A percentile compares a stretch with the other conserved stretches of the same genome.
Evolutionary conservation across 306 rosid genomes (phyloP).

Genomic region (Sindora glabra): DNA sequence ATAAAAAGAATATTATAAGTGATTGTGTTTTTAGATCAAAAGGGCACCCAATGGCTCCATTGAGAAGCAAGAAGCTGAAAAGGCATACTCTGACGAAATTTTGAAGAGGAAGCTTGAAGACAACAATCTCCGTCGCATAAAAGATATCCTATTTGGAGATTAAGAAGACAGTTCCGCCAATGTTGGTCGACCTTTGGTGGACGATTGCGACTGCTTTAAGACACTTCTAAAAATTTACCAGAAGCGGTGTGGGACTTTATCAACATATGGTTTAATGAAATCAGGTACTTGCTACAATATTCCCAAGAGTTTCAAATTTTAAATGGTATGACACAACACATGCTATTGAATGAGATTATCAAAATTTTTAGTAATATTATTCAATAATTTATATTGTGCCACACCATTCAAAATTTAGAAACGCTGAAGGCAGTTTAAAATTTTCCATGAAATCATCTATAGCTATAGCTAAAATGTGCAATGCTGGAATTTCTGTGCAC

Average conservation of each 20-base stretch:
- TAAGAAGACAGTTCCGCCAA: slow-evolving; percentile 7
- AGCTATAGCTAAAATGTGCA: slow-evolving; percentile 47
- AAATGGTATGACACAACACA: too few relatives aligned
- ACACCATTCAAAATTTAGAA: too few relatives aligned
- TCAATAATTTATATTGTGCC: too few relatives aligned
- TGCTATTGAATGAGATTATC: too few relatives aligned
- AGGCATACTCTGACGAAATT: slow-evolving; percentile 25
- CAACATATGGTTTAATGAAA: too few relatives aligned
- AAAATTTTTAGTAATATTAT: too few relatives aligned
- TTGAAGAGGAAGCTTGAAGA: slow-evolving; percentile 27
- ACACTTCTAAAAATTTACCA: too few relatives aligned
- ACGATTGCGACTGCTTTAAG: slow-evolving; percentile 68
- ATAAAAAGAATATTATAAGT: neutral
- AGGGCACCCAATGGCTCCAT: slow-evolving; percentile 33
- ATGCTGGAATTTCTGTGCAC: slow-evolving; percentile 19
- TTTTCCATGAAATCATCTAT: too few relatives aligned
- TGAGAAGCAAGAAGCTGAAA: slow-evolving; percentile 31
- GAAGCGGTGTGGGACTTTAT: too few relatives aligned
- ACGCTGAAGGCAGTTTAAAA: too few relatives aligned
- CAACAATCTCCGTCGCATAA: slow-evolving; percentile 17
- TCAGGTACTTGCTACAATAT: too few relatives aligned
- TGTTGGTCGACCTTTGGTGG: slow-evolving; percentile 48
- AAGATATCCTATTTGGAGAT: slow-evolving; percentile 41
- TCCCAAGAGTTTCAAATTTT: too few relatives aligned
- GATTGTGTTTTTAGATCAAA: slow-evolving; percentile 21